Evolutionary conservation across 768 basidiomycete genomes (phyloP).

Genomic region (Trametes sanguinea): DNA sequence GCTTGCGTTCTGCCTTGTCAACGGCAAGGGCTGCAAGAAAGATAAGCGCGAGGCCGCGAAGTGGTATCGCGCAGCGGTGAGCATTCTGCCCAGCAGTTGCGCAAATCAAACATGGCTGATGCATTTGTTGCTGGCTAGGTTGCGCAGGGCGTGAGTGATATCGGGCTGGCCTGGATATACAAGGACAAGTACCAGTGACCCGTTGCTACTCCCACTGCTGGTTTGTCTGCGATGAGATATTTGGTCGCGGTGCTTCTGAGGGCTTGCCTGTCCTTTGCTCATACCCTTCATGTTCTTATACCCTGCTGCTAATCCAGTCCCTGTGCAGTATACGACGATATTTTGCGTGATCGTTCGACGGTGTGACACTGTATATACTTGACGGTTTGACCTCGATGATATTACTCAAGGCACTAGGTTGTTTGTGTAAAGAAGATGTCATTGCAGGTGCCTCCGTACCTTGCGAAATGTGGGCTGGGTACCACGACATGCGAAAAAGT

Average conservation of each 20-base stretch:
- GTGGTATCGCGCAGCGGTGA: slow-evolving; percentile 88
- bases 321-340: no score
- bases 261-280: not conserved
- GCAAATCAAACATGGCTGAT: not conserved
- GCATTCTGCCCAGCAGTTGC: slow-evolving; percentile 25
- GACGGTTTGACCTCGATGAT: no score
- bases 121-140: slow-evolving; percentile 38
- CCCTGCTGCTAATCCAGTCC: not conserved
- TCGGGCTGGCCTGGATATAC: slow-evolving; percentile 90
- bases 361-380: no score
- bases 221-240: not conserved
- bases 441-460: no score
- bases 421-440: no score
- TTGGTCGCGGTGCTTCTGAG: not conserved
- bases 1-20: slow-evolving; percentile 81
- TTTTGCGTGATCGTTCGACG: no score
- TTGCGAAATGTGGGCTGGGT: no score
- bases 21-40: slow-evolving; percentile 89
- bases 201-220: not conserved
- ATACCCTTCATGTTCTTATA: not conserved
- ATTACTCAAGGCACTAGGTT: no score
- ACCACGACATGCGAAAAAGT: no score
- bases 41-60: slow-evolving; percentile 82
- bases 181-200: slow-evolving; percentile 71
- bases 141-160: slow-evolving; percentile 74